These are phyloP conservation scores for Pseudogymnoascus sp. DNA, from an alignment of 2,329 filamentous ascomycete species.

Conservation along the genomic window DNA sequence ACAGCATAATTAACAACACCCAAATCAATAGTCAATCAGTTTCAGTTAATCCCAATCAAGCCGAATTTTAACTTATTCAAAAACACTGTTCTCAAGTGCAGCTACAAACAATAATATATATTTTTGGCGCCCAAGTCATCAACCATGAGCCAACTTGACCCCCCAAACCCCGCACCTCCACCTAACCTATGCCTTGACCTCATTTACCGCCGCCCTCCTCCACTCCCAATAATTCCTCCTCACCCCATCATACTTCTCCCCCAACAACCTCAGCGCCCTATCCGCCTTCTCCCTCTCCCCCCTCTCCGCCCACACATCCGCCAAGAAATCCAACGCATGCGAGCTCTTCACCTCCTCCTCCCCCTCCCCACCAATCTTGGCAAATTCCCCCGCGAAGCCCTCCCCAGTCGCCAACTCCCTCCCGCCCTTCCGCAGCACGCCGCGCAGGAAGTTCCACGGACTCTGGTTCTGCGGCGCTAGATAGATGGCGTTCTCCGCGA, in stretches of 20 bases:
- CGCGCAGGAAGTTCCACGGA: constrained; percentile 85
- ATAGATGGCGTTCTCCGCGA: constrained; percentile 63
- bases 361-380: constrained; percentile 39
- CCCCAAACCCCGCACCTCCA: too few relatives aligned
- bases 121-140: background rate
- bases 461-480: constrained; percentile 89
- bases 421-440: constrained; percentile 62
- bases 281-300: constrained; percentile 56
- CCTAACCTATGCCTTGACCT: background rate
- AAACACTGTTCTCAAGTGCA: background rate
- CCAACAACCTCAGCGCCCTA: constrained; percentile 64
- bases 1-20: background rate
- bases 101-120: background rate
- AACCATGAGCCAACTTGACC: background rate
- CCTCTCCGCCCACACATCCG: constrained; percentile 52
- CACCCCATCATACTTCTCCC: constrained; percentile 83
- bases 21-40: background rate
- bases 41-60: background rate
- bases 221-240: constrained; percentile 90
- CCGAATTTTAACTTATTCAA: background rate
- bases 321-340: constrained; percentile 64
- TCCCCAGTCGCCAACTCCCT: constrained; percentile 39
- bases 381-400: constrained; percentile 45
- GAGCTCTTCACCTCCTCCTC: constrained; percentile 51
- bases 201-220: constrained; percentile 33